These are phyloP conservation scores for Cyclotella kingstonii DNA, from an alignment of 108 stramenopile species.

Conservation along the genomic window DNA sequence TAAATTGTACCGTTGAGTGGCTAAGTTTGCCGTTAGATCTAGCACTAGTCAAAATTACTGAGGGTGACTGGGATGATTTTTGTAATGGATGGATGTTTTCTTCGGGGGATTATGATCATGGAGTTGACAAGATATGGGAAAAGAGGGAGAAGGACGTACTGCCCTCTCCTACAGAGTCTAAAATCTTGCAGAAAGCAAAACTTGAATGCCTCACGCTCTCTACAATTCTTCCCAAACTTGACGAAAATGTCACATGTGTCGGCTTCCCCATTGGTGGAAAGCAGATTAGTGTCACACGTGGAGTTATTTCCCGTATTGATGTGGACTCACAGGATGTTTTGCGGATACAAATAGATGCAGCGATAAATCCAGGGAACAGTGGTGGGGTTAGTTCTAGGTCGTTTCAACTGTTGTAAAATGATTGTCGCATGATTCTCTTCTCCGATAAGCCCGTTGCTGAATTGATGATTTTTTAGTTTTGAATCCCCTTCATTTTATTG, in stretches of 20 bases:
- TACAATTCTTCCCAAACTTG: slow-evolving; percentile 46
- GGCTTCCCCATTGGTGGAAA: slow-evolving; percentile 72
- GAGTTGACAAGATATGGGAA: background rate
- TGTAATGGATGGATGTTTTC: slow-evolving; percentile 27
- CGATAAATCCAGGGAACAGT: slow-evolving; percentile 67
- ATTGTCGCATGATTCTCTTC: too few species aligned
- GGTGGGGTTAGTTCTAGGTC: slow-evolving; percentile 46
- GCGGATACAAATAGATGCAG: slow-evolving; percentile 72
- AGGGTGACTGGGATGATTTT: slow-evolving; percentile 41
- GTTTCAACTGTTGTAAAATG: too few species aligned
- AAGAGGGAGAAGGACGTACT: background rate
- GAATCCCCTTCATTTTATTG: background rate
- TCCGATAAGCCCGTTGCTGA: too few species aligned
- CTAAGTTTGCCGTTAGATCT: slow-evolving; percentile 48
- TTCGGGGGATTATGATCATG: background rate
- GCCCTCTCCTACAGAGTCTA: background rate
- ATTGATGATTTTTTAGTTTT: background rate
- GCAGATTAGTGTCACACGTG: slow-evolving; percentile 58
- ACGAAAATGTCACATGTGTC: slow-evolving; percentile 65
- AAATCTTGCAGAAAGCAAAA: background rate
- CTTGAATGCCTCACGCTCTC: slow-evolving; percentile 9
- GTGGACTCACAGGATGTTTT: slow-evolving; percentile 48
- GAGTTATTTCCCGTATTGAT: slow-evolving; percentile 69
- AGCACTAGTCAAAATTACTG: slow-evolving; percentile 39
- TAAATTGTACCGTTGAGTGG: slow-evolving; percentile 45